Percentiles rank a stretch among this genome's conserved stretches.
Evolutionary conservation across 2,329 filamentous ascomycete genomes (phyloP).

Genomic region (Diaporthe citriasiana): DNA sequence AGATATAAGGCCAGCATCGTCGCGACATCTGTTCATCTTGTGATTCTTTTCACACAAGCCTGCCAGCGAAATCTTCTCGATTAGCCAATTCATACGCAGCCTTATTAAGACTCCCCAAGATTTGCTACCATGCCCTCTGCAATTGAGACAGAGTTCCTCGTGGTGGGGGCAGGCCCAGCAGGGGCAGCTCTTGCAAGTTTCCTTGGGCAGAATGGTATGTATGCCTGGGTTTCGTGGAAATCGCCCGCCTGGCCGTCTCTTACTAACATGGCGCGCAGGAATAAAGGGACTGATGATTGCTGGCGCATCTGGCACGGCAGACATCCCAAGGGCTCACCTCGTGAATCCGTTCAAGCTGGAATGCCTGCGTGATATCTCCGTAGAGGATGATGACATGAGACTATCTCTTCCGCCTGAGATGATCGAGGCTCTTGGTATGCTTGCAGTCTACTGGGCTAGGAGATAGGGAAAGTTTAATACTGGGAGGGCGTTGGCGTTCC

Average conservation of each 20-base stretch:
- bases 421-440: conserved; percentile 57
- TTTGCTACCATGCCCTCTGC: conserved; percentile 20
- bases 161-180: conserved; percentile 37
- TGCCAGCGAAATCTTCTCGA: background rate
- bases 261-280: conserved; percentile 3
- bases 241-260: background rate
- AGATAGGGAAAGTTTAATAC: conserved; percentile 54
- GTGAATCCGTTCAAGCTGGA: conserved; percentile 48
- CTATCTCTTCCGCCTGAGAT: conserved; percentile 49
- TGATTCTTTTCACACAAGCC: no score
- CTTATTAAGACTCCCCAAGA: background rate
- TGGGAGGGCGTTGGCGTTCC: conserved; percentile 58
- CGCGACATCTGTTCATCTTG: background rate
- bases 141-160: conserved; percentile 41
- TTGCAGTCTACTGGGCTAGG: conserved; percentile 55
- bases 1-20: background rate
- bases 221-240: background rate
- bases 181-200: conserved; percentile 37
- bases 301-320: conserved; percentile 32
- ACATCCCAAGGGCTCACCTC: conserved; percentile 39
- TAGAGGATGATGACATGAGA: conserved; percentile 51
- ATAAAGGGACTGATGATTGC: conserved; percentile 37
- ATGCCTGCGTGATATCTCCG: conserved; percentile 55
- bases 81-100: background rate
- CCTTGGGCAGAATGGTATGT: conserved; percentile 39